phyloP scores from a whole-genome alignment of 371 early-diverging fungal species.

The Mortierella sp. region DNA sequence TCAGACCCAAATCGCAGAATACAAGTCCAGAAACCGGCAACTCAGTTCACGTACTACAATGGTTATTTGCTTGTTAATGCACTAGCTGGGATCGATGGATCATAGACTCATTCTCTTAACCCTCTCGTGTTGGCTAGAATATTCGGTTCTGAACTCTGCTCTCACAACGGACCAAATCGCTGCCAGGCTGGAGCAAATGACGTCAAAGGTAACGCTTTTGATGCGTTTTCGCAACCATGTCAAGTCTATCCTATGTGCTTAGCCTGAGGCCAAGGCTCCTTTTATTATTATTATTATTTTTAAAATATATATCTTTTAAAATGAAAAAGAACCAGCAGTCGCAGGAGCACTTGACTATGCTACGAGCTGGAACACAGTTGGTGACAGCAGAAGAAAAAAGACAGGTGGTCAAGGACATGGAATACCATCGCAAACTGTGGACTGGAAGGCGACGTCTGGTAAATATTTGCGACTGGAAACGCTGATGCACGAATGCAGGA shows the following conservation, averaged over 20 bases:
- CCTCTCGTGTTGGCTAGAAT: conserved; percentile 14
- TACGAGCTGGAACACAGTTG: conserved; percentile 33
- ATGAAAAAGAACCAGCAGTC: conserved; percentile 39
- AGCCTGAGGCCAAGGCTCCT: no score
- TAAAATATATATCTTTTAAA: no score
- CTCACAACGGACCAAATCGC: conserved; percentile 37
- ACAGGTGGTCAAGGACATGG: conserved; percentile 32
- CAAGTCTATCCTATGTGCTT: no score
- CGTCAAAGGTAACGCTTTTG: conserved; percentile 16
- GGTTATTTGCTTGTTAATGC: no score
- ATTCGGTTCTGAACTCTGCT: conserved; percentile 23
- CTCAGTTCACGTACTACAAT: conserved; percentile 34
- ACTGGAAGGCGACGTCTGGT: conserved; percentile 39
- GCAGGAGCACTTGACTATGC: conserved; percentile 8
- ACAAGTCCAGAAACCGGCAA: conserved; percentile 25
- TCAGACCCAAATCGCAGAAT: conserved; percentile 17
- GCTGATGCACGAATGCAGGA: no score
- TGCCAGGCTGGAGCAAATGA: conserved; percentile 7
- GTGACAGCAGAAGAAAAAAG: conserved; percentile 31
- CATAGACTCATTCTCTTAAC: not conserved
- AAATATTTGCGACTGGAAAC: no score
- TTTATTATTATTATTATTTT: no score
- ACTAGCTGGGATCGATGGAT: no score
- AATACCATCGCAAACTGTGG: conserved; percentile 38
- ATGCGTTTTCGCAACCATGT: no score